Evolutionary conservation across 192 early-diverging fungal genomes (phyloP).

Genomic region (Lobulomyces angularis): DNA sequence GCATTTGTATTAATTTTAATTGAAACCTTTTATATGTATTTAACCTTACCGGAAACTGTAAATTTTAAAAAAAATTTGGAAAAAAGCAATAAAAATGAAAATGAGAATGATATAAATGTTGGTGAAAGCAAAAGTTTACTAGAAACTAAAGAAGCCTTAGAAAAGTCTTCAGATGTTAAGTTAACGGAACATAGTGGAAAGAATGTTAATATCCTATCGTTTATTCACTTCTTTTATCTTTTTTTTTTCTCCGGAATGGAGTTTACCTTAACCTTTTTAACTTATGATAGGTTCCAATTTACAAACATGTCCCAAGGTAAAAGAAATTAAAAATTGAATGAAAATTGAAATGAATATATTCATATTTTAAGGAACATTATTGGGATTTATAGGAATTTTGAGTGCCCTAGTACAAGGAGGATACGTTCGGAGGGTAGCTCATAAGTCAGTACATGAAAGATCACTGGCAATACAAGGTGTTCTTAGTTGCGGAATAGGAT

Average conservation of each 20-base stretch:
- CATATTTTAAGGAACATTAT: too few relatives aligned
- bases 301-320: slow-evolving; percentile 77
- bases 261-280: slow-evolving; percentile 94
- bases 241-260: slow-evolving; percentile 97
- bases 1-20: slow-evolving; percentile 67
- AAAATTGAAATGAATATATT: too few relatives aligned
- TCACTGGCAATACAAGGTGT: slow-evolving; percentile 69
- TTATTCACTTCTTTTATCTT: slow-evolving; percentile 73
- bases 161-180: slow-evolving; percentile 3
- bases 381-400: slow-evolving; percentile 77
- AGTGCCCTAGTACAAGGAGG: slow-evolving; percentile 86
- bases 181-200: slow-evolving; percentile 1
- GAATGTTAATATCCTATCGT: slow-evolving; percentile 34
- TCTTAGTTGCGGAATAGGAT: slow-evolving; percentile 47
- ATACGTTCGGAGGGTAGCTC: slow-evolving; percentile 67
- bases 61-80: slow-evolving; percentile 18
- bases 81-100: slow-evolving; percentile 1
- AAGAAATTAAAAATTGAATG: too few relatives aligned
- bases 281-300: slow-evolving; percentile 81
- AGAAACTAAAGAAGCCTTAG: slow-evolving; percentile 1
- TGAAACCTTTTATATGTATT: slow-evolving; percentile 69
- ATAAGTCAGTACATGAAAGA: slow-evolving; percentile 51
- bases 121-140: slow-evolving; percentile 7
- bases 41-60: slow-evolving; percentile 65
- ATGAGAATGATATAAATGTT: slow-evolving; percentile 1